These are phyloP conservation scores for Larix sibirica DNA, from an alignment of 83 land plant genomes.

Conservation along the genomic window DNA sequence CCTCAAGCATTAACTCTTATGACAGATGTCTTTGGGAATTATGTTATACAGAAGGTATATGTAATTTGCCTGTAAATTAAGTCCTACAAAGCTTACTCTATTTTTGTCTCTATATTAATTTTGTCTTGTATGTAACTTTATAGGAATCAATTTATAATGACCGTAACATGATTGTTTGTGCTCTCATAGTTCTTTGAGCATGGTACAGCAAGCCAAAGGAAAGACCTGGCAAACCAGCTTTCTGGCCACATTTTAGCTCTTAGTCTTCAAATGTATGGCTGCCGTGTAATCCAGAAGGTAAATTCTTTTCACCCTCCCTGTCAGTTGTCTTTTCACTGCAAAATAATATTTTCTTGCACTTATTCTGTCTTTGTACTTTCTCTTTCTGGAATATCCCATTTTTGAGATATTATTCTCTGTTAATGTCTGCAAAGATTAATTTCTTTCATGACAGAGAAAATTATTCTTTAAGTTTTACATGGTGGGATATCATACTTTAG, in stretches of 20 bases:
- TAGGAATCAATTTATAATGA: not conserved
- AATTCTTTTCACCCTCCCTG: not conserved
- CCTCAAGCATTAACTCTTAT: slow-evolving; percentile 77
- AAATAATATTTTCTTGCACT: not conserved
- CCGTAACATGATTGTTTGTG: slow-evolving; percentile 7
- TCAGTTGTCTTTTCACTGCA: not conserved
- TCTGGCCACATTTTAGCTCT: slow-evolving; percentile 79
- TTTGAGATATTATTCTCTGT: not conserved
- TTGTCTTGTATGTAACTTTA: not conserved
- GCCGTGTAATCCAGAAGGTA: slow-evolving; percentile 98
- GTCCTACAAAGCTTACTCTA: not conserved
- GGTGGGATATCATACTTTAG: not conserved
- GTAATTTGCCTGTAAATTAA: not conserved
- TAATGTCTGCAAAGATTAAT: not conserved
- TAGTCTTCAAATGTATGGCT: slow-evolving; percentile 99
- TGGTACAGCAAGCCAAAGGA: slow-evolving; percentile 74
- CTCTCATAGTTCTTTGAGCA: slow-evolving; percentile 91
- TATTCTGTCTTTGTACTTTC: not conserved
- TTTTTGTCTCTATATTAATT: not conserved
- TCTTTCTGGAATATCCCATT: not conserved
- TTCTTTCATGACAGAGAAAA: not conserved
- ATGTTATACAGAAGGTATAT: slow-evolving; percentile 86
- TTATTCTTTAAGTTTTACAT: not conserved
- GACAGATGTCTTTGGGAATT: slow-evolving; percentile 96
- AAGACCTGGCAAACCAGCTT: slow-evolving; percentile 77